Base-by-base conservation (phyloP, 148 eudicot species). In the Amaranthus hypochondriacus region DNA sequence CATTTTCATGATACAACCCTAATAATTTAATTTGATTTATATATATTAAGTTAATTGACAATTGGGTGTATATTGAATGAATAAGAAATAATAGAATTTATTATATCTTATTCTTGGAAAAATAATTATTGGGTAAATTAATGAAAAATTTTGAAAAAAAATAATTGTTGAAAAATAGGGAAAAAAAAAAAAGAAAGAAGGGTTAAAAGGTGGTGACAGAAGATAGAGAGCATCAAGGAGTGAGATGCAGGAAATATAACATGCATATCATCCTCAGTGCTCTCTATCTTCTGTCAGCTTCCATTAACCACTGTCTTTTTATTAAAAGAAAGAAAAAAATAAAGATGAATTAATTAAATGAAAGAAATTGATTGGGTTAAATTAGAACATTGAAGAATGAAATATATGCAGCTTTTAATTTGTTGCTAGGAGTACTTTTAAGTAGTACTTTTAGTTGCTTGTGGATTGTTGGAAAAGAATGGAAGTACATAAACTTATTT, bases 221-320 rank as follows among this genome's bases (percentile, higher is more conserved):
- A 70, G 75, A 71, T 77, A 71, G 62, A 77, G 79, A 77, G 79
- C 79, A 77, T 75, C 63, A 62, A 77, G 79, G 70, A 70, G 50
- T 70, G 70, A 77, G 39, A 77, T 77, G 75, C 79, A 71, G 39
- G 3, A 47, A 51, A 58, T 58, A 15, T 1, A 62, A 62, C 12
- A 18, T 77, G 79, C 75, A 77, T 51, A 53, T 77, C 79, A 77
- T 14, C 75, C 79, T 77, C 53, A 77, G 79, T 77, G 79, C 79
- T 77, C 79, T 77, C 79, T 77, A 77, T 77, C 79, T 77, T 77
- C 79, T 77, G 79, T 77, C 79, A 77, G 79, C 79, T 77, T 64
- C 75, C 75, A 39, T 64, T 77, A 75, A 77, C 71, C 79, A 21
- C 75, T 63, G 79, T 75, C 79, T 77, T 43, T 10, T 46, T 21